These are phyloP conservation scores for Tuber brumale DNA, from an alignment of 495 filamentous ascomycete genomes.

Conservation along the genomic window DNA sequence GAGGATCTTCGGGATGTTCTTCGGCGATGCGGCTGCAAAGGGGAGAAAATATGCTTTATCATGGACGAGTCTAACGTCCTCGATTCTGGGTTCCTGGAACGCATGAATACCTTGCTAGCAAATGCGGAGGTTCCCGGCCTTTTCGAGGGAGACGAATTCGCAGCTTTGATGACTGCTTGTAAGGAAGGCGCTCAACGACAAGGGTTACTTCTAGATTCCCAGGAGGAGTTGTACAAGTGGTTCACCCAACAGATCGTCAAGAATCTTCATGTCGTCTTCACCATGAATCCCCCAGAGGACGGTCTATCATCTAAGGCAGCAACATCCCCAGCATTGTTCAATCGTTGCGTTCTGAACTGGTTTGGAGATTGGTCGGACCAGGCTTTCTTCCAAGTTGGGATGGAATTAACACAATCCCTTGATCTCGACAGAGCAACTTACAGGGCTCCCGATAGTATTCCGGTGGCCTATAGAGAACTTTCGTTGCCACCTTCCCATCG, in stretches of 20 bases:
- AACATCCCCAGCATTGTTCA: constrained; percentile 95
- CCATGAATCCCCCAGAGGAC: constrained; percentile 98
- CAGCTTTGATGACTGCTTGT: constrained; percentile 94
- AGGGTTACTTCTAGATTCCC: constrained; percentile 86
- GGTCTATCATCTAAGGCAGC: constrained; percentile 91
- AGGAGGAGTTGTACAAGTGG: constrained; percentile 99
- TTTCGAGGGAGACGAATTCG: constrained; percentile 95
- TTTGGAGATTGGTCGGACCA: constrained; percentile 99
- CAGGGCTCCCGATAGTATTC: constrained; percentile 80
- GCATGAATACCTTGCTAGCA: constrained; percentile 97
- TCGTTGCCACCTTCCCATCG: constrained; percentile 78
- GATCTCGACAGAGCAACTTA: constrained; percentile 86
- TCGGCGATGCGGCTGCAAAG: constrained; percentile 89
- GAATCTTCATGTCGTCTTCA: constrained; percentile 98
- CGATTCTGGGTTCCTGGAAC: constrained; percentile 94
- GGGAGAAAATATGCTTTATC: constrained; percentile 99
- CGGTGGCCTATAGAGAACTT: constrained; percentile 81
- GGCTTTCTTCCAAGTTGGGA: constrained; percentile 94
- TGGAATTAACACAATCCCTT: constrained; percentile 89
- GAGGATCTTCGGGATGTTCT: constrained; percentile 92
- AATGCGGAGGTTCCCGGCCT: constrained; percentile 97
- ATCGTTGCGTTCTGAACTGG: constrained; percentile 98
- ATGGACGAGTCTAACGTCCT: constrained; percentile 99
- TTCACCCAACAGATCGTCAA: constrained; percentile 99
- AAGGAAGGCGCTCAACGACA: constrained; percentile 97